Conservation (phyloP, 805 yeast genomes). For the Starmerella powellii region DNA sequence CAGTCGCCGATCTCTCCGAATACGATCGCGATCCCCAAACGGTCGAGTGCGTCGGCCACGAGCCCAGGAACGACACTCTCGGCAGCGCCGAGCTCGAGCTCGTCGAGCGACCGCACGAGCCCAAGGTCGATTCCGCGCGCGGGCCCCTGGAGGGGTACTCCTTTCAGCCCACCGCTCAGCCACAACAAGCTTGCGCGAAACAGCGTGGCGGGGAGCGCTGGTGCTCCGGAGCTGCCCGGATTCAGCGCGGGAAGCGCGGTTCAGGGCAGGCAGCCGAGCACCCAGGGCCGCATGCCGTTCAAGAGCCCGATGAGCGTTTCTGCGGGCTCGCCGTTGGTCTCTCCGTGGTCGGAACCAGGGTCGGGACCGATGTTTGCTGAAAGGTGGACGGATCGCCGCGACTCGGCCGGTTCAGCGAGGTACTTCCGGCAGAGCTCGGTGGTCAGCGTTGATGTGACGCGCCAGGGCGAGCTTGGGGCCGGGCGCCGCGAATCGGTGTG, state of each 20-base stretch:
- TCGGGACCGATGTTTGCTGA: conserved; percentile 12
- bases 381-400: conserved; percentile 16
- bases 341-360: conserved; percentile 3
- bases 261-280: not conserved
- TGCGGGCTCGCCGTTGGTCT: conserved; percentile 3
- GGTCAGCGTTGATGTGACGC: conserved; percentile 21
- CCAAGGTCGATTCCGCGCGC: not conserved
- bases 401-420: conserved; percentile 13
- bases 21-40: not conserved
- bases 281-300: not conserved
- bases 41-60: too few species aligned
- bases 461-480: conserved; percentile 13
- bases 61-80: too few species aligned
- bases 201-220: not conserved
- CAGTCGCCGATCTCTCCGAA: not conserved
- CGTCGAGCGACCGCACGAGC: not conserved
- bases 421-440: conserved; percentile 24
- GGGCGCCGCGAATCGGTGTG: conserved; percentile 1
- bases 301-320: conserved; percentile 1
- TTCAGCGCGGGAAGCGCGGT: not conserved
- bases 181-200: not conserved
- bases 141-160: not conserved
- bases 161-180: not conserved
- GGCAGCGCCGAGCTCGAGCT: too few species aligned
- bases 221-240: not conserved